A percentile compares a stretch with the other conserved stretches of the same genome.
Evolutionary conservation across 169 alveolate species (phyloP).

Genomic region (Miamiensis avidus): DNA sequence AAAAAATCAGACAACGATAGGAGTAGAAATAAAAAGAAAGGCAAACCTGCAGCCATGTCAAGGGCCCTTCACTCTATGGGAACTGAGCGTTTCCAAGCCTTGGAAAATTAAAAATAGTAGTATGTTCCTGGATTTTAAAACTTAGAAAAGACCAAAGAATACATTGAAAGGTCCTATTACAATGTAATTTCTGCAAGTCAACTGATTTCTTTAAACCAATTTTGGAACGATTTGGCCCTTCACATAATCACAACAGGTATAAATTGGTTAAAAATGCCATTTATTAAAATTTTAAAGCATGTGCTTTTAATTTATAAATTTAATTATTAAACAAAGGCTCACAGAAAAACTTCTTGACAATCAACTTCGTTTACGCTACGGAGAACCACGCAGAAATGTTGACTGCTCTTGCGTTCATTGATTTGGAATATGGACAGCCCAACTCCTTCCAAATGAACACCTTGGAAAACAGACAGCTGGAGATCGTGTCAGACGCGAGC

Average conservation of each 20-base stretch:
- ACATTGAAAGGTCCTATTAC: constrained; percentile 70
- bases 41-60: neutral
- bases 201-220: too few relatives aligned
- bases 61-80: too few relatives aligned
- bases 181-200: neutral
- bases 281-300: too few relatives aligned
- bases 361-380: constrained; percentile 42
- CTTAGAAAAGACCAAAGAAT: constrained; percentile 67
- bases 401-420: constrained; percentile 51
- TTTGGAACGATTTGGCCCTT: too few relatives aligned
- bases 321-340: too few relatives aligned
- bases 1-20: constrained; percentile 11
- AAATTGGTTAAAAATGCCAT: too few relatives aligned
- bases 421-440: constrained; percentile 32
- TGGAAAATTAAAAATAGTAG: neutral
- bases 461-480: constrained; percentile 59
- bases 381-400: constrained; percentile 48
- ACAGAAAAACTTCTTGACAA: constrained; percentile 45
- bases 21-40: neutral
- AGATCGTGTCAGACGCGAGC: constrained; percentile 33
- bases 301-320: too few relatives aligned
- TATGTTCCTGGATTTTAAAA: constrained; percentile 42
- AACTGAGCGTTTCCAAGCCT: neutral
- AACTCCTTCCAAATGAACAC: constrained; percentile 50
- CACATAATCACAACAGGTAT: too few relatives aligned